Evolutionary conservation across 495 filamentous ascomycete genomes (phyloP), one percentile per base, ranked within the genome.

Genomic region (Penicillium waksmanii): DNA sequence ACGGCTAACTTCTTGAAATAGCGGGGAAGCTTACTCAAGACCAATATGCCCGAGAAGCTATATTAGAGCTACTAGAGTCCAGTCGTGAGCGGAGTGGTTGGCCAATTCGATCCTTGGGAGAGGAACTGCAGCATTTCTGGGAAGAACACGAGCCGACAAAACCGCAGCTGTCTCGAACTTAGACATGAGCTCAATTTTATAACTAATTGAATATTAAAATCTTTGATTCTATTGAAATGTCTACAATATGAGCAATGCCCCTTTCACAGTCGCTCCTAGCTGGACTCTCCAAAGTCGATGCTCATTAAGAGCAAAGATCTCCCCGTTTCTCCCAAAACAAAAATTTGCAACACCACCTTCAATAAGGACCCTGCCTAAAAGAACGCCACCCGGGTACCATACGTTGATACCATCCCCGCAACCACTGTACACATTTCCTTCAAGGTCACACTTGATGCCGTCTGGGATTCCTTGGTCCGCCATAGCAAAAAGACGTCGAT

Each of bases 371-470:
- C 80, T 82, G 3, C 85, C 86, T 5, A 89, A 66, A 3, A 87
- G 73, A 5, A 75, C 80, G 15, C 85, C 85, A 1, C 79, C 80
- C 3, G 80, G 71, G 51, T 80, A 84, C 75, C 77, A 89, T 5
- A 89, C 81, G 48, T 87, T 79, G n/a, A 87, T 75, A 23, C 86
- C 85, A 59, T 87, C 85, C 3, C 83, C 84, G 46, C 78, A 82
- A 3, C 81, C 85, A 21, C 78, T 73, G 59, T 87, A 89, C 5
- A 89, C 80, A 58, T 87, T 85, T 0, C 85, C 85, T 10, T 80
- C 72, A 33, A 75, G 73, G 66, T 89, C 85, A 60, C 74, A 76
- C 62, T 87, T 86, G 48, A 89, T 74, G 12, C 83, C 86, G 60
- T 89, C 85, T 5, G 86, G 83, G 5, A 84, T 74, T 2, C 84